Base-by-base conservation (phyloP, 2,329 filamentous ascomycete species). In the Nemania diffusa region DNA sequence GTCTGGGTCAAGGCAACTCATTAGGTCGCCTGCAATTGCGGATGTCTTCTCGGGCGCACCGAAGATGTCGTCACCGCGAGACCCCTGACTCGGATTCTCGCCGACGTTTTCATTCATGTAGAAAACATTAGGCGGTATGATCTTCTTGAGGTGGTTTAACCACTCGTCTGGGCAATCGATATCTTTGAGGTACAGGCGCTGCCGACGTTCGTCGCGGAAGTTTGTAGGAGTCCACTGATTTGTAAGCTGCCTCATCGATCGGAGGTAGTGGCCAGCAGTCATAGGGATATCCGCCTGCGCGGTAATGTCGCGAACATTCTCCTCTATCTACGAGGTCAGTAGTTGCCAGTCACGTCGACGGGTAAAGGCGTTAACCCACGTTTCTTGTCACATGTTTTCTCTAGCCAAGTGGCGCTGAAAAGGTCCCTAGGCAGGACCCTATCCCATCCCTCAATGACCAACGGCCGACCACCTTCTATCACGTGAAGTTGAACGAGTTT, bases 181-280 rank as follows among this genome's bases (percentile, higher is more conserved):
- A 76, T 99, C 96, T 76, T 99, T 99, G 26, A 98, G 82, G 77
- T 99, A 99, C 1, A 98, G 88, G 13, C 96, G 89, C 77, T 99
- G 96, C 24, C 92, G 86, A 42, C 88, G 87, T 68, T 92, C 89
- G 70, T 97, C 92, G 67, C 90, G 90, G 77, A 91, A 97, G 70
- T 92, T 95, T 53, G 84, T 85, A 0, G 88, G 83, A 8, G 85
- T 91, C 84, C 93, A 97, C 77, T 97, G 93, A 57, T 95, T 91
- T 0, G 94, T 90, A 34, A 98, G 87, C 71, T 92, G 88, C 46
- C 88, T 87, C 91, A 98, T 92, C 57, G 94, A 94, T 70, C 92
- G 91, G 37, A 99, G 82, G 79, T 99, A 99, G 78, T 98, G 95
- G 1, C 90, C 91, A 69, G 92, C 92, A 0, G 93, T 95, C 83